Evolutionary conservation across 1,284 basidiomycete species (phyloP).

Genomic region (Cutaneotrichosporon daszewskae): DNA sequence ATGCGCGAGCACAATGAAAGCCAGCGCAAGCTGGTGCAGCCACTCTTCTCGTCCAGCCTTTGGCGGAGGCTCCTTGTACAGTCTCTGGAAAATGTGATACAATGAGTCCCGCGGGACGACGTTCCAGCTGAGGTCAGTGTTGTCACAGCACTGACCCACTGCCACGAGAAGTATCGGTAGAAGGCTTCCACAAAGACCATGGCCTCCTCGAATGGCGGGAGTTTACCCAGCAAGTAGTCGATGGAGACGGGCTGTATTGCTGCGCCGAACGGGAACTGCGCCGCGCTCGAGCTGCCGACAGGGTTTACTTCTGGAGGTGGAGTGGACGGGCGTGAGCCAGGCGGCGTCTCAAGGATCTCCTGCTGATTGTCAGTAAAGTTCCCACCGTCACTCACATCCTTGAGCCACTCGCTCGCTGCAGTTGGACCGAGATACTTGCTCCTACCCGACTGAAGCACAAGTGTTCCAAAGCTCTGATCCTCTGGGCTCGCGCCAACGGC

Average conservation of each 20-base stretch:
- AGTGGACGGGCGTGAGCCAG: not conserved
- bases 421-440: constrained; percentile 30
- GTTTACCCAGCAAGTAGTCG: constrained; percentile 11
- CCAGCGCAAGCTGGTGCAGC: constrained; percentile 27
- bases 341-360: constrained; percentile 13
- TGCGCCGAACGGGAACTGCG: constrained; percentile 11
- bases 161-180: constrained; percentile 28
- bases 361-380: constrained; percentile 9
- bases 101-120: constrained; percentile 19
- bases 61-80: constrained; percentile 6
- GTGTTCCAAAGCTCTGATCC: constrained; percentile 26
- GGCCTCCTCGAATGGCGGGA: constrained; percentile 26
- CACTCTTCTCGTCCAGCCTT: not conserved
- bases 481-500: too few relatives aligned
- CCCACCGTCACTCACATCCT: constrained; percentile 19
- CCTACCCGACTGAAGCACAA: constrained; percentile 24
- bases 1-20: constrained; percentile 30
- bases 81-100: constrained; percentile 18
- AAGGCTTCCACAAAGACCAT: constrained; percentile 24
- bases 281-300: too few relatives aligned
- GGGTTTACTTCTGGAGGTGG: not conserved
- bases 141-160: constrained; percentile 13
- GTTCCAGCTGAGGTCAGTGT: constrained; percentile 20
- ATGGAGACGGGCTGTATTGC: constrained; percentile 1
- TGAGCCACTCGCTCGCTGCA: constrained; percentile 32